Conservation (phyloP, 2,329 filamentous ascomycete genomes). For the Colletotrichum agaves region DNA sequence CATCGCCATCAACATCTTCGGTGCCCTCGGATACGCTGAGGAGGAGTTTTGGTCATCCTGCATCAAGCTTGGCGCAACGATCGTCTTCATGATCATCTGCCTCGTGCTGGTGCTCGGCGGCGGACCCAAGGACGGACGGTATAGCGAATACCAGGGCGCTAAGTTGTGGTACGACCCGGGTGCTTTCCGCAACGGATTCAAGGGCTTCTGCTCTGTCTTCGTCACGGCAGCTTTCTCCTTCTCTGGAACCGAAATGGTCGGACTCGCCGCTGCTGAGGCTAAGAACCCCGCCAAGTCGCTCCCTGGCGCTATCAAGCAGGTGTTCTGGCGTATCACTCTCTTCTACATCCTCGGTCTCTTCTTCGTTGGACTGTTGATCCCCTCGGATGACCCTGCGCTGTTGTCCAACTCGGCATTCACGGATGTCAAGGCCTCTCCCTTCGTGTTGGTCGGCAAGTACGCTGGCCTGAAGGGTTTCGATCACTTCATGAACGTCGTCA, state of each 20-base stretch:
- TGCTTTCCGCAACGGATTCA: slow-evolving; percentile 75
- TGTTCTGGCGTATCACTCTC: slow-evolving; percentile 63
- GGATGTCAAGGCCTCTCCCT: slow-evolving; percentile 43
- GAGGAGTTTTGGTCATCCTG: slow-evolving; percentile 67
- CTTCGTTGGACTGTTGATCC: slow-evolving; percentile 58
- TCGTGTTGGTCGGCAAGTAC: slow-evolving; percentile 47
- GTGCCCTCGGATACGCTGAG: slow-evolving; percentile 62
- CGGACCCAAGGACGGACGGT: slow-evolving; percentile 57
- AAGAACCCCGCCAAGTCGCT: slow-evolving; percentile 75
- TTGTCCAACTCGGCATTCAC: slow-evolving; percentile 55
- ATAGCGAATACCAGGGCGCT: slow-evolving; percentile 55
- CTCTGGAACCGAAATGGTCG: slow-evolving; percentile 75
- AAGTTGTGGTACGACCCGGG: slow-evolving; percentile 55
- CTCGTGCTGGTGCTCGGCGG: slow-evolving; percentile 68
- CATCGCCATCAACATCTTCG: slow-evolving; percentile 64
- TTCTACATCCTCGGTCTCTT: slow-evolving; percentile 62
- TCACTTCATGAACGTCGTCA: slow-evolving; percentile 64
- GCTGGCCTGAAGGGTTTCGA: slow-evolving; percentile 60
- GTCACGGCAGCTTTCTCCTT: slow-evolving; percentile 78
- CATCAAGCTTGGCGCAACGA: slow-evolving; percentile 66
- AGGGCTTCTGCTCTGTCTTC: slow-evolving; percentile 75
- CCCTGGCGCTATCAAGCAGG: slow-evolving; percentile 83
- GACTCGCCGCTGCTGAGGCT: slow-evolving; percentile 76
- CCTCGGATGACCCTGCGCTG: slow-evolving; percentile 56
- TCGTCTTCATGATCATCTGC: slow-evolving; percentile 71